Evolutionary conservation across 2,329 filamentous ascomycete genomes (phyloP), one percentile per base, ranked within the genome.

Genomic region (Grosmannia huntii): DNA sequence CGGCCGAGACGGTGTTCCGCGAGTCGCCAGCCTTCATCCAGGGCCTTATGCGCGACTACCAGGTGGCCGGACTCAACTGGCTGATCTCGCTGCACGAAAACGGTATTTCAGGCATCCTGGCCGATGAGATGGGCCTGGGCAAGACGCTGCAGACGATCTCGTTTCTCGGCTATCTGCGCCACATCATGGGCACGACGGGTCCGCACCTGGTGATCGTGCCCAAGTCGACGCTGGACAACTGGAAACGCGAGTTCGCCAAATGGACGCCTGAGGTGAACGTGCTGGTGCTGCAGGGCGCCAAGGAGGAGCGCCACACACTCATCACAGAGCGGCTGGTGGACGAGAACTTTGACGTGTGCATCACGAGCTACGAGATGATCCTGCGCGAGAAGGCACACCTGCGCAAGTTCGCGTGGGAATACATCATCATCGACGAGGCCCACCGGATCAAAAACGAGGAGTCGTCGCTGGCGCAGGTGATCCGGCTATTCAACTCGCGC

Each of bases 371-470:
- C 74, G 94, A 99, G 71, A 97, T 99, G 92, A 90, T 99, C 60
- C 78, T 99, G 14, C 84, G 94, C 59, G 94, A 99, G 69, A 97
- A 99, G 75, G 79, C 88, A 1, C 90, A 96, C 65, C 73, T 99
- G 64, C 96, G 94, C 75, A 97, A 97, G 71, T 95, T 99, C 70
- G 91, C 94, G 0, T 99, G 94, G 94, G 92, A 99, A 71, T 99
- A 99, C 72, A 99, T 99, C 71, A 96, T 99, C 65, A 96, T 99
- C 63, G 94, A 99, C 67, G 94, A 99, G 74, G 83, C 94, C 2
- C 94, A 99, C 72, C 90, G 94, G 61, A 99, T 99, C 81, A 99
- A 99, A 77, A 99, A 99, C 72, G 94, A 99, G 69, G 90, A 97
- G 71, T 99, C 94, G 0, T 96, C 94, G 0, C 79, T 99, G 3